These are phyloP conservation scores for Boletellus ananas DNA, from an alignment of 768 basidiomycete species.

Conservation along the genomic window DNA sequence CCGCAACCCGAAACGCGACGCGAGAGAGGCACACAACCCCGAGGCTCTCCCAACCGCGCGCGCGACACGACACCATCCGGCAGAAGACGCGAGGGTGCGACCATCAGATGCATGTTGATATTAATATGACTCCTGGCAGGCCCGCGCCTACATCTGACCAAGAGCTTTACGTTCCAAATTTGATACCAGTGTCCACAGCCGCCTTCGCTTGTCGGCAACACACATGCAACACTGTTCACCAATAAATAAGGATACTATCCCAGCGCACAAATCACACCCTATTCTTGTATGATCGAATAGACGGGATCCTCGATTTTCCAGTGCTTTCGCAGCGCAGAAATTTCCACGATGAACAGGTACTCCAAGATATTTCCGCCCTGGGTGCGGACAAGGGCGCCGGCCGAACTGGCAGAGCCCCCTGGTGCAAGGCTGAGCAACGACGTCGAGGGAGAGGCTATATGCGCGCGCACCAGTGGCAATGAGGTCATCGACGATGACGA, in stretches of 20 bases:
- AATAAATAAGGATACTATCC: constrained; percentile 25
- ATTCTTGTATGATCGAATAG: constrained; percentile 85
- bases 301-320: constrained; percentile 70
- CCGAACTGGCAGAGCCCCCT: constrained; percentile 94
- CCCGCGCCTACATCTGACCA: too few species aligned
- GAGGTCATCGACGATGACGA: constrained; percentile 89
- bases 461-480: constrained; percentile 82
- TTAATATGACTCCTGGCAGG: too few species aligned
- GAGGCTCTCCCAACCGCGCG: too few species aligned
- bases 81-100: too few species aligned
- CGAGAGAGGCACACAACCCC: too few species aligned
- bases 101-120: too few species aligned
- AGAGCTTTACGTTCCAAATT: too few species aligned
- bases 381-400: constrained; percentile 82
- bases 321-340: constrained; percentile 71
- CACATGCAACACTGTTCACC: background rate
- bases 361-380: constrained; percentile 83
- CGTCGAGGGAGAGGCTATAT: background rate
- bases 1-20: too few species aligned
- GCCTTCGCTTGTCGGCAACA: background rate
- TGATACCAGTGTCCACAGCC: too few species aligned
- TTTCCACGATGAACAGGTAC: constrained; percentile 92
- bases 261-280: background rate
- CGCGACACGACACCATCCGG: too few species aligned
- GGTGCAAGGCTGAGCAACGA: constrained; percentile 4